These are phyloP conservation scores for Mycena albidolilacea DNA, from an alignment of 768 basidiomycete genomes.

Conservation along the genomic window DNA sequence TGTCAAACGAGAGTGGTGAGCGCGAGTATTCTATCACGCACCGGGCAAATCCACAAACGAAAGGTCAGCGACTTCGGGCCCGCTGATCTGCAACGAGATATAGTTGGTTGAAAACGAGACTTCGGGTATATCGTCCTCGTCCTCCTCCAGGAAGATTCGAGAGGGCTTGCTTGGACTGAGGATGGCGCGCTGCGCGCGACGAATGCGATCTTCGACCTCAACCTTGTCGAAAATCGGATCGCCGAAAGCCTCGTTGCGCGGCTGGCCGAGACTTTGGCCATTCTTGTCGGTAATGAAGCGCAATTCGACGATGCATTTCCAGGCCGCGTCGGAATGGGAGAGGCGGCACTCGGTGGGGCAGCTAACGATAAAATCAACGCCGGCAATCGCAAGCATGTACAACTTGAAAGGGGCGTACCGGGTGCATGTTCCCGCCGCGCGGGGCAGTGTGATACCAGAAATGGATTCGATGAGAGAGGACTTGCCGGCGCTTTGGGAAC, in stretches of 20 bases:
- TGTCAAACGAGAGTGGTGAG: background rate
- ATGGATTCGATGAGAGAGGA: conserved; percentile 86
- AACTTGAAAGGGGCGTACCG: conserved; percentile 56
- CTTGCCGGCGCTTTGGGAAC: conserved; percentile 82
- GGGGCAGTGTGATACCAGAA: conserved; percentile 69
- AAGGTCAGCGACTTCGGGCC: conserved; percentile 71
- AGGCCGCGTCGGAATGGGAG: conserved; percentile 53
- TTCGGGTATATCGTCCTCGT: conserved; percentile 44
- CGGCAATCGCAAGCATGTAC: background rate
- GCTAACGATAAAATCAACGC: conserved; percentile 46
- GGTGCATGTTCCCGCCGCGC: conserved; percentile 66
- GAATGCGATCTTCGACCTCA: conserved; percentile 76
- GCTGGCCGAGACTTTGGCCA: conserved; percentile 56
- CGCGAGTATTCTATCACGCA: conserved; percentile 41
- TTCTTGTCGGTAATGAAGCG: conserved; percentile 58
- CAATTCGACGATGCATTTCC: conserved; percentile 68
- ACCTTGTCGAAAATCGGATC: conserved; percentile 62
- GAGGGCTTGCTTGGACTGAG: conserved; percentile 64
- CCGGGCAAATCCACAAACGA: conserved; percentile 79
- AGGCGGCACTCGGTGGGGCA: conserved; percentile 74
- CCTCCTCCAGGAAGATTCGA: conserved; percentile 58
- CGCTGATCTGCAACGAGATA: conserved; percentile 72
- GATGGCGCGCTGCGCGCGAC: conserved; percentile 76
- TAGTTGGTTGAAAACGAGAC: conserved; percentile 69
- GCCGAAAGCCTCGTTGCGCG: conserved; percentile 61